These are phyloP conservation scores for Leucogyrophana mollusca DNA, from an alignment of 768 basidiomycete species.

Conservation along the genomic window DNA sequence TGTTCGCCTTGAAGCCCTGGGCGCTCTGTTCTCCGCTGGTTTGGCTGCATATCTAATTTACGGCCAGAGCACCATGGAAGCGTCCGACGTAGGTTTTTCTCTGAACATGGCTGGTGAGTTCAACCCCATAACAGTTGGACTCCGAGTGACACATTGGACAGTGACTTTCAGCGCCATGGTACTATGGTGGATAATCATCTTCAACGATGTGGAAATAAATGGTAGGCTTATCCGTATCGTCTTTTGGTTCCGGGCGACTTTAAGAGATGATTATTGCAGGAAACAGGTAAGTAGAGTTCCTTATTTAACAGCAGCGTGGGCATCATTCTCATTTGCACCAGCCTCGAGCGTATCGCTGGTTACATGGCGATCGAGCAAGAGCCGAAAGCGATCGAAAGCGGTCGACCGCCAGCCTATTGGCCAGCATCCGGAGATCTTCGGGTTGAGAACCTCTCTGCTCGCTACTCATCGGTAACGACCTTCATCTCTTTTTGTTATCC, in stretches of 20 bases:
- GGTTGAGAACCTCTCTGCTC: conserved; percentile 53
- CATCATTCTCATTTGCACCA: conserved; percentile 3
- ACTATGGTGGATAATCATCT: conserved; percentile 21
- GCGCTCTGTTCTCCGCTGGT: conserved; percentile 34
- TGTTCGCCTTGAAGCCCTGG: conserved; percentile 39
- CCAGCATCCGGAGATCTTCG: conserved; percentile 55
- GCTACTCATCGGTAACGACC: conserved; percentile 38
- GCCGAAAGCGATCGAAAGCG: conserved; percentile 32
- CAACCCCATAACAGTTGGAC: too few species aligned
- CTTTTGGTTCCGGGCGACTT: not conserved
- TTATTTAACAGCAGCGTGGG: not conserved
- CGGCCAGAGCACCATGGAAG: conserved; percentile 7
- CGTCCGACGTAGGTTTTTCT: conserved; percentile 28
- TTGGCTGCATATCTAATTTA: conserved; percentile 36
- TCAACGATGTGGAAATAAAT: conserved; percentile 15
- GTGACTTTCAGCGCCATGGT: conserved; percentile 6
- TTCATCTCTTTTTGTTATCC: not conserved
- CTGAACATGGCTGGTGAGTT: conserved; percentile 40
- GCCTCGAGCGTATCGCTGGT: conserved; percentile 36
- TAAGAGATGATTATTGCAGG: conserved; percentile 12
- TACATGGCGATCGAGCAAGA: conserved; percentile 62
- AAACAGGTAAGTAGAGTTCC: conserved; percentile 16
- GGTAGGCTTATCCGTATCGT: conserved; percentile 2
- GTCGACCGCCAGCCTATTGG: conserved; percentile 66
- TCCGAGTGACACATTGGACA: not conserved